Percentiles rank a stretch among this genome's conserved stretches.
Conservation (phyloP, 345 rosid genomes). For the Populus simonii region DNA sequence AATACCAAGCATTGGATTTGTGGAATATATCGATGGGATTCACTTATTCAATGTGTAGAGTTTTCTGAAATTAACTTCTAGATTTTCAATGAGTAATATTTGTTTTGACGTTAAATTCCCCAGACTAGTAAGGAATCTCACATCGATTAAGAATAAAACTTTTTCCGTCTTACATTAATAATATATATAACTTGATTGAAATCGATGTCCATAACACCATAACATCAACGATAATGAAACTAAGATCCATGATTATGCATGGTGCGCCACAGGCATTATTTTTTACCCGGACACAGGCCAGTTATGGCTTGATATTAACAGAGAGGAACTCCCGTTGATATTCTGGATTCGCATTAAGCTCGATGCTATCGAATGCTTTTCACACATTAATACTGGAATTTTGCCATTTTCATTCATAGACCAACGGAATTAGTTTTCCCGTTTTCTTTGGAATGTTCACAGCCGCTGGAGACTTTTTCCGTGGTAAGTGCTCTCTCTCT, state of each 20-base stretch:
- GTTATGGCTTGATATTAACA: not conserved
- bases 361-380: not conserved
- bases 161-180: too few species aligned
- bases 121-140: too few species aligned
- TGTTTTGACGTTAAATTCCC: too few species aligned
- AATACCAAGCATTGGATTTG: too few species aligned
- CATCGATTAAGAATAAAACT: too few species aligned
- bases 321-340: not conserved
- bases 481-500: not conserved
- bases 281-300: not conserved
- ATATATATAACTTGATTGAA: too few species aligned
- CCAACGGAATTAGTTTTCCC: not conserved
- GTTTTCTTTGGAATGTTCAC: not conserved
- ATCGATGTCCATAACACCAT: too few species aligned
- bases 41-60: too few species aligned
- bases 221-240: too few species aligned
- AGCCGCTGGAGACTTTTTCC: not conserved
- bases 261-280: not conserved
- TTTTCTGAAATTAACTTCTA: too few species aligned
- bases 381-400: not conserved
- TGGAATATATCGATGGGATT: too few species aligned
- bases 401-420: slow-evolving; percentile 1
- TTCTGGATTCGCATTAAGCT: not conserved
- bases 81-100: too few species aligned
- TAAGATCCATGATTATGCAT: not conserved